Evolutionary conservation across 805 yeast species (phyloP), one percentile per base, ranked within the genome.

Genomic region (Starmerella vaccinii): DNA sequence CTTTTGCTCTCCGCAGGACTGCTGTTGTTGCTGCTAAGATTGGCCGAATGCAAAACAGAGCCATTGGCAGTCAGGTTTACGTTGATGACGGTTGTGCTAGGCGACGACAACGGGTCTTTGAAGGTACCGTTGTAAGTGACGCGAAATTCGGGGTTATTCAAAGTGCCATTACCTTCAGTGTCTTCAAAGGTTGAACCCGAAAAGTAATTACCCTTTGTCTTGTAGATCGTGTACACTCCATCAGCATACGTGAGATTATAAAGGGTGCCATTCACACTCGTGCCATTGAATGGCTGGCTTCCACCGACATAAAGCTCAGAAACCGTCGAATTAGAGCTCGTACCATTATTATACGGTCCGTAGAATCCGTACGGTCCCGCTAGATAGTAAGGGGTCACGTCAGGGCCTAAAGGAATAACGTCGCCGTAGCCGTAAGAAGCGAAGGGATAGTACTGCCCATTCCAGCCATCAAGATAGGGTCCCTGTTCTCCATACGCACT

Each of bases 391-490:
- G 33, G 33, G 6, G 33, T 12, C 2, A 30, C 37, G 19, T 23
- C 29, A 13, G 42, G 8, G 13, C 47, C 50, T 4, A 46, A n/a
- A 4, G 54, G 45, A 5, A 47, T 3, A 15, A 26, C 19, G 15
- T 26, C 19, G 13, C 39, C 49, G 23, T 44, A 49, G 24, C 52
- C 52, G 19, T 27, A 49, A 1, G 26, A 8, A 5, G 33, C 9
- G 23, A 37, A 49, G 12, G 52, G 52, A 18, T 44, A 49, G 39
- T 49, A 49, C 30, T 44, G 49, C 33, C 52, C 52, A 23, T 49
- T 49, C 52, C 52, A 49, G 35, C 35, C 44, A 10, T 34, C 3
- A 1, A n/a, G 24, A 4, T 33, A 33, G 9, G 45, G 24, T 1
- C 52, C 52, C 3, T 47, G n/a, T 9, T 43, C 39, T 10, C 52